These are phyloP conservation scores for Dissophora globulifera DNA, from an alignment of 192 early-diverging fungal genomes.

Conservation along the genomic window DNA sequence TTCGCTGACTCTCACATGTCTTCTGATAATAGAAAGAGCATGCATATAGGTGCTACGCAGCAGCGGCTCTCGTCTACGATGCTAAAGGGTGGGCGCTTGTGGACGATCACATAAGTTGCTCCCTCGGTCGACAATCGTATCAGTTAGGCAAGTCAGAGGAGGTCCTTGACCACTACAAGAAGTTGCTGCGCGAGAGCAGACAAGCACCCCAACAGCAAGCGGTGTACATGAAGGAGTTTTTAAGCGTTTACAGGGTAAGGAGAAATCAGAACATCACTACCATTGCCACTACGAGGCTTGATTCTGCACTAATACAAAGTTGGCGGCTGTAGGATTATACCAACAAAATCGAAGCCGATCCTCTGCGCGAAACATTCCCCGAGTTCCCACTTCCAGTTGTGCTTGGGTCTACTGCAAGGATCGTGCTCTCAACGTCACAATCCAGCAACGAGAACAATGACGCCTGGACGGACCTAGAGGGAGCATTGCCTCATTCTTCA, in stretches of 20 bases:
- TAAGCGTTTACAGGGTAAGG: slow-evolving; percentile 79
- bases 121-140: slow-evolving; percentile 83
- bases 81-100: slow-evolving; percentile 74
- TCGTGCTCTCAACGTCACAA: slow-evolving; percentile 72
- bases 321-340: slow-evolving; percentile 61
- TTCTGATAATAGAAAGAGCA: slow-evolving; percentile 81
- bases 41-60: slow-evolving; percentile 81
- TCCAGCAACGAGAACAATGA: slow-evolving; percentile 65
- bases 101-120: slow-evolving; percentile 92
- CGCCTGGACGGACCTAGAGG: slow-evolving; percentile 77
- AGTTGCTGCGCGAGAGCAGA: slow-evolving; percentile 74
- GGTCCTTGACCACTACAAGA: slow-evolving; percentile 83
- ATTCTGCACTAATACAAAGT: too few relatives aligned
- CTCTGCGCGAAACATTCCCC: slow-evolving; percentile 57
- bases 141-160: slow-evolving; percentile 77
- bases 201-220: slow-evolving; percentile 73
- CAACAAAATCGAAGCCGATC: slow-evolving; percentile 55
- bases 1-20: too few relatives aligned
- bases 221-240: slow-evolving; percentile 79
- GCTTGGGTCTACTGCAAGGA: slow-evolving; percentile 61
- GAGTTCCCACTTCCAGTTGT: slow-evolving; percentile 72
- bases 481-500: slow-evolving; percentile 36
- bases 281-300: too few relatives aligned
- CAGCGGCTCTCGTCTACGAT: slow-evolving; percentile 70
- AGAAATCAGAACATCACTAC: too few relatives aligned